Conservation (phyloP, 345 rosid genomes). For the Eucalyptus sp. region DNA sequence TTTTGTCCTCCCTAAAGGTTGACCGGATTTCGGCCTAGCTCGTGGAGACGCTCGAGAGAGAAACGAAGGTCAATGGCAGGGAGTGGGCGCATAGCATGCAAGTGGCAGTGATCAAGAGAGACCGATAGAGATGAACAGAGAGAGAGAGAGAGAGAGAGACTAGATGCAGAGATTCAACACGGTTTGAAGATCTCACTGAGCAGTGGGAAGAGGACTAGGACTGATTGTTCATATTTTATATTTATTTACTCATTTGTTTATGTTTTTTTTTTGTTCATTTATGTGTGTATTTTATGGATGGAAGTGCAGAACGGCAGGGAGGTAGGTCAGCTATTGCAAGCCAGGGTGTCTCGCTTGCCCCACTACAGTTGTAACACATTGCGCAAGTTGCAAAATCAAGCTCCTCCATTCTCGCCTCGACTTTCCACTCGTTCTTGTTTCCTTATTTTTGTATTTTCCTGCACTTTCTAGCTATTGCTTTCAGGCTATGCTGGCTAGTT, state of each 20-base stretch:
- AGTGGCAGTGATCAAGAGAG: neutral
- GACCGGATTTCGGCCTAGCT: neutral
- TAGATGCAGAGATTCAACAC: neutral
- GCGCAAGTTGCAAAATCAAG: neutral
- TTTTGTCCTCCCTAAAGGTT: neutral
- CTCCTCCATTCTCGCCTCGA: neutral
- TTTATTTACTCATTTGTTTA: neutral
- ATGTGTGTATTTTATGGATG: neutral
- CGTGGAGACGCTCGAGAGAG: neutral
- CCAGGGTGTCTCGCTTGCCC: neutral
- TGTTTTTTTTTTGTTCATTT: neutral
- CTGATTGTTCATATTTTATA: neutral
- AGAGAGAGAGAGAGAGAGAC: neutral
- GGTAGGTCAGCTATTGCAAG: neutral
- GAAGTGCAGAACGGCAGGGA: neutral
- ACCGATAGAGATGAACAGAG: neutral
- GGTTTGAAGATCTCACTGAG: neutral
- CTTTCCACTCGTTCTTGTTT: neutral
- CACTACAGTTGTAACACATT: neutral
- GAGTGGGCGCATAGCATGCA: neutral
- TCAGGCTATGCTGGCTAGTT: neutral
- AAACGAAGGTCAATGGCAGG: neutral
- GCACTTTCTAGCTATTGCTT: neutral
- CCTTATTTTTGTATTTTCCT: neutral
- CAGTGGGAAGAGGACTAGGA: neutral